Conservation (phyloP, 352 stramenopile genomes). For the Phytophthora brassicae region DNA sequence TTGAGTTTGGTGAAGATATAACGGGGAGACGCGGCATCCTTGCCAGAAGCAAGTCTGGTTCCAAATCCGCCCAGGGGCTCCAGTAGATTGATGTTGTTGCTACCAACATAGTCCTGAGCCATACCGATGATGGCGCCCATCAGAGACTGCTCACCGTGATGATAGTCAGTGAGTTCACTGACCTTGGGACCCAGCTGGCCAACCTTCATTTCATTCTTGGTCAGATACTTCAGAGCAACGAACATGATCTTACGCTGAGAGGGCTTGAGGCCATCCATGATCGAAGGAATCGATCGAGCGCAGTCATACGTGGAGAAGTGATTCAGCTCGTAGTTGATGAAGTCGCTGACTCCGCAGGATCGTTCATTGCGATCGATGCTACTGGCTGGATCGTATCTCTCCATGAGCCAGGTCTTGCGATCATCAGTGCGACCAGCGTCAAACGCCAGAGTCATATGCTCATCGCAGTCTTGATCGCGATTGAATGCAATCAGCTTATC, state of each 20-base stretch:
- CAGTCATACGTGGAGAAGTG: conserved; percentile 92
- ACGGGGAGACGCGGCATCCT: background rate
- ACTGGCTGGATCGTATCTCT: conserved; percentile 51
- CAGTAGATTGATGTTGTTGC: conserved; percentile 9
- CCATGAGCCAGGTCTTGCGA: conserved; percentile 89
- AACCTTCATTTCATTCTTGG: conserved; percentile 96
- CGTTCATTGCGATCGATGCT: conserved; percentile 93
- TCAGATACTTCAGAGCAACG: conserved; percentile 91
- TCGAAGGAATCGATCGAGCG: conserved; percentile 83
- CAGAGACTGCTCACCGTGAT: conserved; percentile 7
- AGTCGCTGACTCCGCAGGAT: background rate
- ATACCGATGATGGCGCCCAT: conserved; percentile 2
- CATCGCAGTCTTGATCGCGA: conserved; percentile 35
- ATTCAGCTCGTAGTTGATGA: conserved; percentile 80
- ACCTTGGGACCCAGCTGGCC: conserved; percentile 59
- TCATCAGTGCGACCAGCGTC: conserved; percentile 89
- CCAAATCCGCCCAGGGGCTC: background rate
- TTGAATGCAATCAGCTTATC: conserved; percentile 32
- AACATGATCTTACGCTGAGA: conserved; percentile 91
- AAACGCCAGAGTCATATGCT: conserved; percentile 95
- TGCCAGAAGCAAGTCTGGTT: background rate
- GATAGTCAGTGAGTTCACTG: conserved; percentile 3
- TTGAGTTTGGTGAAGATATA: conserved; percentile 9
- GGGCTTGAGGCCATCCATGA: conserved; percentile 91
- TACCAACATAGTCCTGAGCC: conserved; percentile 2